These are phyloP conservation scores for Boletus reticuloceps DNA, from an alignment of 768 basidiomycete genomes.

Conservation along the genomic window DNA sequence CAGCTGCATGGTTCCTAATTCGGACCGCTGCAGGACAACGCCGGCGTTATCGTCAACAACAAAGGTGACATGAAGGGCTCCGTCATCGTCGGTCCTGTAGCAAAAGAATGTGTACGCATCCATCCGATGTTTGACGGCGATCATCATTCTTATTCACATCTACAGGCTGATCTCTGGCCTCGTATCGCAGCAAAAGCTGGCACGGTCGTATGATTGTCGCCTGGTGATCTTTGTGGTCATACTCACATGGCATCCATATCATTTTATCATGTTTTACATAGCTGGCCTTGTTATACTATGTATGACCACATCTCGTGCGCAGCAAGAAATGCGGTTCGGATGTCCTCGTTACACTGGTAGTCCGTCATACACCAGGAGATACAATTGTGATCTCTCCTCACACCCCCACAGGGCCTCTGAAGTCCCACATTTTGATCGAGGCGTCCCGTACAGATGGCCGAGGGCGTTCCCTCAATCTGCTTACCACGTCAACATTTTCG, in stretches of 20 bases:
- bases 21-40: slow-evolving; percentile 64
- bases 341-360: no score
- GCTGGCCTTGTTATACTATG: slow-evolving; percentile 17
- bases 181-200: slow-evolving; percentile 99
- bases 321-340: no score
- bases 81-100: slow-evolving; percentile 93
- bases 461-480: slow-evolving; percentile 9
- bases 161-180: slow-evolving; percentile 94
- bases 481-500: neutral
- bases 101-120: slow-evolving; percentile 94
- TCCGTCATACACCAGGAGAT: neutral
- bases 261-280: slow-evolving; percentile 17
- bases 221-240: slow-evolving; percentile 12
- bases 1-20: neutral
- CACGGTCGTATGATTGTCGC: slow-evolving; percentile 79
- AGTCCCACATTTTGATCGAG: slow-evolving; percentile 29
- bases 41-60: slow-evolving; percentile 95
- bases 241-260: slow-evolving; percentile 1
- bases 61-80: slow-evolving; percentile 99
- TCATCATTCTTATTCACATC: neutral
- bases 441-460: slow-evolving; percentile 23
- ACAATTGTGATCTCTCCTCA: neutral
- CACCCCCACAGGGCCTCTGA: neutral
- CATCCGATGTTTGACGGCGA: neutral
- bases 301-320: slow-evolving; percentile 9